Evolutionary conservation across 2,329 filamentous ascomycete genomes (phyloP).

Genomic region (Talaromyces sp.): DNA sequence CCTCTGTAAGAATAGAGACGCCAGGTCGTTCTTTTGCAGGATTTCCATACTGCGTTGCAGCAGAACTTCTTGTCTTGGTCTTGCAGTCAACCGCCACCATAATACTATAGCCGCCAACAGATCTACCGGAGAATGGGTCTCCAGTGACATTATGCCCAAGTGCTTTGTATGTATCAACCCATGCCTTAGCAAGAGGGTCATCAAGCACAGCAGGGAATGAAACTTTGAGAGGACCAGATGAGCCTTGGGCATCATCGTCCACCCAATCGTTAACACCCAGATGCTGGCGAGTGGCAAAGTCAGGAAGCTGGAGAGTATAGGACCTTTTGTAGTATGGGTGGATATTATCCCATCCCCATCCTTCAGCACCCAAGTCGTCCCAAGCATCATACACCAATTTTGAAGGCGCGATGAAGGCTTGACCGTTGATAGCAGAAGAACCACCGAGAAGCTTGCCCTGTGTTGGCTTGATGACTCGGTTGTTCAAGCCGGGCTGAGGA

Average conservation of each 20-base stretch:
- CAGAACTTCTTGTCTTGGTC: no score
- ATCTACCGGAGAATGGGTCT: no score
- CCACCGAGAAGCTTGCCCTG: constrained; percentile 8
- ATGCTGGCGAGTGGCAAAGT: constrained; percentile 8
- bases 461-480: background rate
- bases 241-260: background rate
- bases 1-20: background rate
- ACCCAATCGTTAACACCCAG: constrained; percentile 6
- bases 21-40: background rate
- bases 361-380: constrained; percentile 1
- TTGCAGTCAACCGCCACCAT: no score
- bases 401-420: constrained; percentile 1
- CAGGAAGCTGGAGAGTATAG: constrained; percentile 34
- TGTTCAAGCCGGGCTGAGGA: background rate
- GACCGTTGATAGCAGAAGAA: constrained; percentile 6
- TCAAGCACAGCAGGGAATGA: no score
- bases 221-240: no score
- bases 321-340: constrained; percentile 4
- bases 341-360: constrained; percentile 5
- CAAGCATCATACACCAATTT: constrained; percentile 4
- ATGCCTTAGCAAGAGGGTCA: no score
- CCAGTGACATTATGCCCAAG: no score
- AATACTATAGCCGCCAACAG: no score
- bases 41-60: constrained; percentile 2
- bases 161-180: no score